Evolutionary conservation across 2,329 filamentous ascomycete genomes (phyloP), one percentile per base, ranked within the genome.

Genomic region (Teratosphaeria nubilosa): DNA sequence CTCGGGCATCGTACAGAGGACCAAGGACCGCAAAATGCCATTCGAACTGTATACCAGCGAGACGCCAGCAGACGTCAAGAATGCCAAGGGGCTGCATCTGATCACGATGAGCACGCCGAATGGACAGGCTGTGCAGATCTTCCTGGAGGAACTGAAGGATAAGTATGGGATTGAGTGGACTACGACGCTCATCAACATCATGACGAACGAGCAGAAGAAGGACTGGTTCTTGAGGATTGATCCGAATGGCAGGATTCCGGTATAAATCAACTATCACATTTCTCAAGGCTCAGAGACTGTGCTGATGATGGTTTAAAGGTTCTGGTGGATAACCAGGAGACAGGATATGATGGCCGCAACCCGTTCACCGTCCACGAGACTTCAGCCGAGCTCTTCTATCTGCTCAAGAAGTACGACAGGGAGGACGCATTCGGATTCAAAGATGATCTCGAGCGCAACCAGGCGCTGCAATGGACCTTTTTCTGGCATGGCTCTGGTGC

Each of bases 181-280:
- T 0, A 77, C 73, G 2, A 77, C 73, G 1, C 54, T 78, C n/a
- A 78, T 80, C 63, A 71, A 80, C 66, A 78, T 80, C 64, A 70
- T 66, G 54, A 80, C 77, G 59, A 81, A 81, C 62, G 78, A 77
- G 61, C 79, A 82, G 64, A 82, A 82, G 72, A 78, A 80, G 55
- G 58, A 69, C 63, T 65, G 77, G 75, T 66, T 57, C 37, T 37
- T 61, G 31, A 34, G 32, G 50, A 48, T 58, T 9, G 56, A 60
- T 51, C 67, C 64, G 37, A 69, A 65, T 63, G 72, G 73, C 25
- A 74, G 77, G 53, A 81, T 81, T 60, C 79, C 78, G 1, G 69
- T 48, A 48, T 48, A 16, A 16, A 13, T 41, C 6, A 7, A 30
- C 34, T 41, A 11, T 16, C 13, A 14, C 27, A 4, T 30, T 7